Conservation (phyloP, 768 basidiomycete species). For the Xanthoconium purpureum region DNA sequence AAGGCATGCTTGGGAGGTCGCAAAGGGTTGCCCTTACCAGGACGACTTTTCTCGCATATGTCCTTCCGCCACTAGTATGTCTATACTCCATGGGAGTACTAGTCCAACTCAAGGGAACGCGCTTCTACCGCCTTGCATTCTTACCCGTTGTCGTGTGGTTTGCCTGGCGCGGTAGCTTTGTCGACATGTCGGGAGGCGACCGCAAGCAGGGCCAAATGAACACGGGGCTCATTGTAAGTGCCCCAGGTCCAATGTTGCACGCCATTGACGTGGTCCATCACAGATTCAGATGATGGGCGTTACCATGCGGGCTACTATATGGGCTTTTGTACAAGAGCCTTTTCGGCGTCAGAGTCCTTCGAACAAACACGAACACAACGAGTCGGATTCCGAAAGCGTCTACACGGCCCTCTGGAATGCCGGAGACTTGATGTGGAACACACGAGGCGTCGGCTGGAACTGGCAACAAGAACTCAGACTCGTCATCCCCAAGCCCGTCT, state of each 20-base stretch:
- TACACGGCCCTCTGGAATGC: slow-evolving; percentile 22
- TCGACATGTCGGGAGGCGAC: slow-evolving; percentile 24
- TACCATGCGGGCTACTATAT: slow-evolving; percentile 7
- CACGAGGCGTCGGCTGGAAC: slow-evolving; percentile 30
- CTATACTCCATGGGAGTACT: slow-evolving; percentile 53
- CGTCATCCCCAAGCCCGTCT: slow-evolving; percentile 5
- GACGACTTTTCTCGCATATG: slow-evolving; percentile 30
- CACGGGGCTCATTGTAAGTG: slow-evolving; percentile 19
- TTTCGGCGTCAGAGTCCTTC: slow-evolving; percentile 8
- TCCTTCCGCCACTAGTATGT: slow-evolving; percentile 41
- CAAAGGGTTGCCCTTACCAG: slow-evolving; percentile 7
- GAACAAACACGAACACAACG: not conserved
- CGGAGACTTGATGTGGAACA: slow-evolving; percentile 22
- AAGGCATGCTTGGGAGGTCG: slow-evolving; percentile 4
- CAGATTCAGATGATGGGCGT: too few relatives aligned
- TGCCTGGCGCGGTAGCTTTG: slow-evolving; percentile 37
- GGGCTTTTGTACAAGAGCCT: slow-evolving; percentile 15
- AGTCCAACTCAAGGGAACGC: slow-evolving; percentile 43
- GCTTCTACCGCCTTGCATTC: slow-evolving; percentile 42
- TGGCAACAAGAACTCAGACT: slow-evolving; percentile 18
- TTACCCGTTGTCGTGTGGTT: slow-evolving; percentile 46
- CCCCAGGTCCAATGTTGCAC: too few relatives aligned
- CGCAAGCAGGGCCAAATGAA: slow-evolving; percentile 10
- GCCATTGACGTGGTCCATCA: too few relatives aligned
- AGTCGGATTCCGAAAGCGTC: not conserved